Percentiles rank a stretch among this genome's conserved stretches.
phyloP scores from a whole-genome alignment of 1,139 yeast genomes.

The Yamadazyma taylorii region DNA sequence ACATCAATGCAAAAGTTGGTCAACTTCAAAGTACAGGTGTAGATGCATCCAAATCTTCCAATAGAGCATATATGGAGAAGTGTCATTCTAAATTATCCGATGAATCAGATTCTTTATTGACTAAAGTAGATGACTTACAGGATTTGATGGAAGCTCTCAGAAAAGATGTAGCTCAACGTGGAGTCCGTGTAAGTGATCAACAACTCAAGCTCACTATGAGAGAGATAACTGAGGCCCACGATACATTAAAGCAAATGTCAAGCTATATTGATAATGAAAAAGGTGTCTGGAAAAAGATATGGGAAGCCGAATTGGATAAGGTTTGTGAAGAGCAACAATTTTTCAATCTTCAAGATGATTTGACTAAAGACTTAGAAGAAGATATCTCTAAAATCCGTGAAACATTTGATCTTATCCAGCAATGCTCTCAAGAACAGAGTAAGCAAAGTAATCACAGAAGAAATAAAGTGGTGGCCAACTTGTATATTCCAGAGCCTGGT shows the following conservation, averaged over 20 bases:
- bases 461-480: slow-evolving; percentile 39
- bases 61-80: slow-evolving; percentile 71
- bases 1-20: slow-evolving; percentile 48
- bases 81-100: slow-evolving; percentile 74
- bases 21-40: slow-evolving; percentile 48
- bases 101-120: slow-evolving; percentile 72
- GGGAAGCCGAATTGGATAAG: slow-evolving; percentile 89
- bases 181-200: slow-evolving; percentile 77
- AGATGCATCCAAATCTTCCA: slow-evolving; percentile 44
- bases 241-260: slow-evolving; percentile 54
- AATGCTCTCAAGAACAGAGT: slow-evolving; percentile 77
- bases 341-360: slow-evolving; percentile 84
- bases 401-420: slow-evolving; percentile 76
- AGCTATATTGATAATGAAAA: slow-evolving; percentile 67
- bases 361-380: slow-evolving; percentile 74
- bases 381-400: slow-evolving; percentile 80
- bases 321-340: slow-evolving; percentile 95
- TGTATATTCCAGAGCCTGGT: slow-evolving; percentile 64
- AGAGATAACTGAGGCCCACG: slow-evolving; percentile 62
- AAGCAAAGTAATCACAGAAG: slow-evolving; percentile 35
- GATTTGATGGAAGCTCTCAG: slow-evolving; percentile 88
- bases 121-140: slow-evolving; percentile 87
- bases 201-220: slow-evolving; percentile 67
- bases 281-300: slow-evolving; percentile 83
- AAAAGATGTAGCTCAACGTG: slow-evolving; percentile 90